Evolutionary conservation across 2,329 filamentous ascomycete genomes (phyloP), one percentile per base, ranked within the genome.

Genomic region (Talaromyces sp.): DNA sequence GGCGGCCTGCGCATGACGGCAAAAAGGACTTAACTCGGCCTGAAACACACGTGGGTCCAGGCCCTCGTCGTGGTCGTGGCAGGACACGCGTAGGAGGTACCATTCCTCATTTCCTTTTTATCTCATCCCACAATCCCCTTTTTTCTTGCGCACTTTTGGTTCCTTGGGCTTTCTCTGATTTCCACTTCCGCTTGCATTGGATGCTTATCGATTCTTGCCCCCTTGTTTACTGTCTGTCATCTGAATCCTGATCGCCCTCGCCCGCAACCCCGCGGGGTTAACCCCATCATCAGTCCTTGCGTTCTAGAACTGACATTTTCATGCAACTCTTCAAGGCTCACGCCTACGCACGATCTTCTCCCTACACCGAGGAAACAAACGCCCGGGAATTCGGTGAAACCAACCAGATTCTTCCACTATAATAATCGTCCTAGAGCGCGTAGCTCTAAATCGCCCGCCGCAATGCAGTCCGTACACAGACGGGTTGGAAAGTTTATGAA

Each of bases 401-500:
- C 36, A 39, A 39, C 15, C 17, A 39, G 36, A 39, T 39, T 39
- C 17, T 8, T 15, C 17, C 17, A 28, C 49, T 30, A 32, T 11
- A 3, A 25, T 8, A 53, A 53, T 28, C 13, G 28, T 3, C 30
- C 30, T 10, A 53, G 27, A n/a, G 27, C 49, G 4, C 49, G 15
- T 11, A 51, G 44, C 49, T 53, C 25, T 9, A 17, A n/a, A 30
- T 32, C 22, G 22, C 42, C 51, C 22, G 57, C 47, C 42, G 72
- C 57, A 19, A 78, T 78, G 76, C 70, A 75, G 67, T 68, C 69
- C 61, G 84, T 95, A 77, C 87, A 92, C 71, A 82, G 90, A 65
- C 86, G 88, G 70, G 88, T 93, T 67, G 90, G 89, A 64, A 88
- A 85, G 75, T 84, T 93, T 71, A 82, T 86, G 76, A 86, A 85